A percentile compares a stretch with the other conserved stretches of the same genome.
These are phyloP conservation scores for Trypanosoma cruzi DNA, from an alignment of 208 protist species.

Conservation along the genomic window DNA sequence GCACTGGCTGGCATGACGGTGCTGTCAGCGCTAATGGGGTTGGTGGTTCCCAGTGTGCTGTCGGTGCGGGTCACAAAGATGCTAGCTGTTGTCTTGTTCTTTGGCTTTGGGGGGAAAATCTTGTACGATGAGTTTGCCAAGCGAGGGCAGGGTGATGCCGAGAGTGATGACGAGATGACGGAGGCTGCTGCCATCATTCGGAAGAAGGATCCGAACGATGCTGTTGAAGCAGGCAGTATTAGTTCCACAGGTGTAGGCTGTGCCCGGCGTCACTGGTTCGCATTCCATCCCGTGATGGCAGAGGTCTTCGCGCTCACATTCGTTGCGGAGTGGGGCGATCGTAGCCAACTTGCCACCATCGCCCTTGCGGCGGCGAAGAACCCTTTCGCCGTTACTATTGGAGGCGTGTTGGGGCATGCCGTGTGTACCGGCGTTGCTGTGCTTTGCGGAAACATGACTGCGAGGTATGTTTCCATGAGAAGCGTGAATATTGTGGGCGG, in stretches of 20 bases:
- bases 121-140: constrained; percentile 83
- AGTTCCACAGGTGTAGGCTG: constrained; percentile 1
- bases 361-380: constrained; percentile 93
- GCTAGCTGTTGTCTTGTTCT: constrained; percentile 87
- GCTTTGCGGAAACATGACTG: constrained; percentile 84
- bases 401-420: constrained; percentile 93
- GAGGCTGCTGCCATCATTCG: constrained; percentile 83
- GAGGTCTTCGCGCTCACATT: constrained; percentile 96
- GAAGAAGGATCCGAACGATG: constrained; percentile 69
- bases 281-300: constrained; percentile 79
- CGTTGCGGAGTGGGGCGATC: constrained; percentile 97
- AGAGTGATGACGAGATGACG: constrained; percentile 89
- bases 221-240: constrained; percentile 59
- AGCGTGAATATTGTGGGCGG: constrained; percentile 84
- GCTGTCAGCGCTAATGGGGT: constrained; percentile 87
- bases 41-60: constrained; percentile 82
- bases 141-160: constrained; percentile 45
- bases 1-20: constrained; percentile 95
- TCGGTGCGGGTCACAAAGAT: constrained; percentile 88
- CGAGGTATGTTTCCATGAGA: constrained; percentile 74
- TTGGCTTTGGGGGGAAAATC: constrained; percentile 89
- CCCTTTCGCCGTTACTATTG: constrained; percentile 92
- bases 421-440: constrained; percentile 95
- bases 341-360: constrained; percentile 96
- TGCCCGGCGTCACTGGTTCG: constrained; percentile 42